Evolutionary conservation across 192 early-diverging fungal species (phyloP), one percentile per base, ranked within the genome.

Genomic region (Backusella luteola): DNA sequence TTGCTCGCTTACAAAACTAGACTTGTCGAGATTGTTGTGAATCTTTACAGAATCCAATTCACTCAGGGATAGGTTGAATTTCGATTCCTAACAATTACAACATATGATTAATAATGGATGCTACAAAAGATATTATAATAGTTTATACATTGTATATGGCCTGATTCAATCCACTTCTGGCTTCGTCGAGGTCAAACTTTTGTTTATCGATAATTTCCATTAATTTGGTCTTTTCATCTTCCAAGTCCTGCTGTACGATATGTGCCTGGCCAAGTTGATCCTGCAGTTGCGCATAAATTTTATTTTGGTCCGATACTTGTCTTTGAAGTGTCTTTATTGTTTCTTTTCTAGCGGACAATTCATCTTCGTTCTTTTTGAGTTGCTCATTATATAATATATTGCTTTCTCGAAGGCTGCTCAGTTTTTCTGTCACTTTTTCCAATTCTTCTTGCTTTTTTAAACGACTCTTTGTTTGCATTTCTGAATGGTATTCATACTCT

Each of bases 101-200:
- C 26, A n/a, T 56, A 2, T 3, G 6, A 32, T 32, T 32, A 32
- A 32, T 32, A 32, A 32, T 56, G 6, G n/a, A 56, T 21, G 19
- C 19, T 32, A 59, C 6, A 4, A 11, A 63, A 7, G 23, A 8
- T 4, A 26, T 29, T 29, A 12, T 29, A 14, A 59, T 11, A 59
- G 46, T 29, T 17, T 52, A 52, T 56, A 56, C 23, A 26, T 59
- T 26, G 23, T 23, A 26, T 23, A 49, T 49, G 17, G 46, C 46
- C 19, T 49, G 46, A 6, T 15, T n/a, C 19, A 69, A 36, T 17
- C 35, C 35, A 21, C 35, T 80, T 59, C 80, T 63, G 14, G 76
- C 76, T 36, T 84, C 83, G n/a, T 84, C 80, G 44, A 84, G 59
- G 32, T 84, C 83, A 72, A 66, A 72, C 41, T 73, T 81, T 34